Evolutionary conservation across 352 stramenopile genomes (phyloP).

Genomic region (Globisporangium paroecandrum): DNA sequence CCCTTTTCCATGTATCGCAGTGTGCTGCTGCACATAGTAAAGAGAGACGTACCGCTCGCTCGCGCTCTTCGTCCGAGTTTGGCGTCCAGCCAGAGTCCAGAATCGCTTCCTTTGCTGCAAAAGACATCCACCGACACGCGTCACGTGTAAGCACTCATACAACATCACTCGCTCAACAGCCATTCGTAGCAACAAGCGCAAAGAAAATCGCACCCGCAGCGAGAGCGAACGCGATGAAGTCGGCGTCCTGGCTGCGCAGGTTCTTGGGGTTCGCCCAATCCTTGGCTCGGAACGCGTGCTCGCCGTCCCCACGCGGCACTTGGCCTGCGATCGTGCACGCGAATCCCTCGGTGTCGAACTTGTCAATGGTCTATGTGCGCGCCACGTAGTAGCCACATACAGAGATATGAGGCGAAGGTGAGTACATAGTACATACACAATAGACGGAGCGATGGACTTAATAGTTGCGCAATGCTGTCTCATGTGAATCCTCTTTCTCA

Average conservation of each 20-base stretch:
- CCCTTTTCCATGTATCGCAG: background rate
- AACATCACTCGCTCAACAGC: background rate
- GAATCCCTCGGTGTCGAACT: slow-evolving; percentile 53
- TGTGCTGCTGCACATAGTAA: background rate
- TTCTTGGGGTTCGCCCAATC: slow-evolving; percentile 74
- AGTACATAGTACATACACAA: background rate
- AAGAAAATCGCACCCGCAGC: slow-evolving; percentile 51
- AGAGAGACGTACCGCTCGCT: slow-evolving; percentile 45
- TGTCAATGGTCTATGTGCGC: slow-evolving; percentile 36
- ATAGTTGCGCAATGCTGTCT: background rate
- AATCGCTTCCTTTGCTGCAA: slow-evolving; percentile 73
- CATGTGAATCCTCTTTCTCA: background rate
- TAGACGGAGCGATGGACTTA: background rate
- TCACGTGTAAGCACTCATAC: background rate
- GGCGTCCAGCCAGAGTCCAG: slow-evolving; percentile 68
- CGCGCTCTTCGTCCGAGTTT: slow-evolving; percentile 56
- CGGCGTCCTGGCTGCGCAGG: slow-evolving; percentile 65
- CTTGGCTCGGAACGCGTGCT: slow-evolving; percentile 53
- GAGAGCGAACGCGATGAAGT: slow-evolving; percentile 86
- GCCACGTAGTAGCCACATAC: background rate
- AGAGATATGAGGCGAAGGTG: background rate
- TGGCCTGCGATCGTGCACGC: slow-evolving; percentile 67
- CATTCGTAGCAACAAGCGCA: background rate
- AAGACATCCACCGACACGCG: background rate
- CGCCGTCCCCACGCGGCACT: slow-evolving; percentile 58